These are phyloP conservation scores for Paracorniculantispora psalliotae DNA, from an alignment of 2,329 filamentous ascomycete species.

Conservation along the genomic window DNA sequence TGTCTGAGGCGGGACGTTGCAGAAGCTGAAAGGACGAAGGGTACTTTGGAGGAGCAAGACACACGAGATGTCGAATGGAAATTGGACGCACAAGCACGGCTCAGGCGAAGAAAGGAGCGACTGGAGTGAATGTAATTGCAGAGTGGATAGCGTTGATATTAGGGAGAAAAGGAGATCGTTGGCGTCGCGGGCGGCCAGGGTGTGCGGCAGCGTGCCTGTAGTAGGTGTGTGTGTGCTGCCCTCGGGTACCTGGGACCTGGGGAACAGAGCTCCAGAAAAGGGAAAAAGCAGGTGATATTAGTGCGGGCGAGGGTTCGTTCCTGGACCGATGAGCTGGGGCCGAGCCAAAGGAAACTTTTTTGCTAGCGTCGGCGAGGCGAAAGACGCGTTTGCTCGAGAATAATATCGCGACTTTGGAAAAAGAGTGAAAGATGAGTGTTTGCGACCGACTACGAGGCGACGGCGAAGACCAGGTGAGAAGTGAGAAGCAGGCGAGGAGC, in stretches of 20 bases:
- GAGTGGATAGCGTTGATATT: slow-evolving; percentile 35
- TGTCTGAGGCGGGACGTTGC: slow-evolving; percentile 8
- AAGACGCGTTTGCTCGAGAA: background rate
- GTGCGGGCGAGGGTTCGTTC: background rate
- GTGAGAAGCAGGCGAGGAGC: background rate
- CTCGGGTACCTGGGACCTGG: slow-evolving; percentile 8
- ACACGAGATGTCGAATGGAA: slow-evolving; percentile 19
- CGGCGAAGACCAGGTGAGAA: slow-evolving; percentile 6
- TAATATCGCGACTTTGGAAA: background rate
- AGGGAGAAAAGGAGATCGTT: slow-evolving; percentile 31
- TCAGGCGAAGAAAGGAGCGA: slow-evolving; percentile 31
- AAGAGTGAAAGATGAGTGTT: slow-evolving; percentile 3
- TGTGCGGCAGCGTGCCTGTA: slow-evolving; percentile 2
- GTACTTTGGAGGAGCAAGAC: slow-evolving; percentile 8
- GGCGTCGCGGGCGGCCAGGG: slow-evolving; percentile 11
- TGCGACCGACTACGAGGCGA: slow-evolving; percentile 4
- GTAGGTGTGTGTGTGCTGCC: slow-evolving; percentile 6
- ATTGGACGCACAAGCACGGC: slow-evolving; percentile 18
- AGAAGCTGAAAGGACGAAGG: slow-evolving; percentile 7
- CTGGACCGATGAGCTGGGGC: background rate
- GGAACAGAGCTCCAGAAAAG: background rate
- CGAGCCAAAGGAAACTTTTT: background rate
- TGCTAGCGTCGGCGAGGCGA: background rate
- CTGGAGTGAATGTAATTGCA: slow-evolving; percentile 35
- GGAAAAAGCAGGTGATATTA: slow-evolving; percentile 6